Evolutionary conservation across 164 flowering plant species (phyloP), one percentile per base, ranked within the genome.

Genomic region (Sextonia rubra): DNA sequence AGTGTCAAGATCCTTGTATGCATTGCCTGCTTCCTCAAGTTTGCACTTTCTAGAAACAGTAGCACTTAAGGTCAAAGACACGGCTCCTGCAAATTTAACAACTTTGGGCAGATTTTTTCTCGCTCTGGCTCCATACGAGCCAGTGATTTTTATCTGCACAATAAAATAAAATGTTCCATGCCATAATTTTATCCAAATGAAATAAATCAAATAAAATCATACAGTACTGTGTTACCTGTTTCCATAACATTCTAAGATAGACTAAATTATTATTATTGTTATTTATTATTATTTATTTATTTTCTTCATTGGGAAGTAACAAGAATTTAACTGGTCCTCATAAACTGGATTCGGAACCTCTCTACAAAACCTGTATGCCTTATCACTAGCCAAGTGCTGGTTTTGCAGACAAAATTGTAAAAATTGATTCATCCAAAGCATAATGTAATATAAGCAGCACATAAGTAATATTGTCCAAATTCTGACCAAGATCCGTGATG

Each of bases 61-160:
- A 49, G 82, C 81, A 26, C 25, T 72, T 15, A 95, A n/a, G 95
- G 74, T 88, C 85, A 81, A 93, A 91, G 58, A 86, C 80, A 3
- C 99, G 98, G 2, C 85, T 78, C 80, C 95, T 14, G 99, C 99
- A 77, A 95, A 82, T 76, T 80, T 91, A 18, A 95, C 84, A 66
- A 90, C 60, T 77, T 85, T 84, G 15, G 94, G 94, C 62, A 88
- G 88, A 82, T 90, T 91, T 80, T 90, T 89, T 73, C 94, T 84
- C 30, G 94, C 91, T 68, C 94, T 80, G 2, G 75, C 94, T 72
- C 99, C 91, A 80, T 86, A 90, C 12, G 94, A 90, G 11, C 94
- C 94, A 71, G 88, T 83, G 27, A 90, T 82, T 79, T 90, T 87
- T 60, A 90, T 81, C 94, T 90, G 85, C 76, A 75, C 63, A 58